A percentile compares a stretch with the other conserved stretches of the same genome.
Evolutionary conservation across 2,329 filamentous ascomycete genomes (phyloP).

Genomic region (Beauveria caledonica): DNA sequence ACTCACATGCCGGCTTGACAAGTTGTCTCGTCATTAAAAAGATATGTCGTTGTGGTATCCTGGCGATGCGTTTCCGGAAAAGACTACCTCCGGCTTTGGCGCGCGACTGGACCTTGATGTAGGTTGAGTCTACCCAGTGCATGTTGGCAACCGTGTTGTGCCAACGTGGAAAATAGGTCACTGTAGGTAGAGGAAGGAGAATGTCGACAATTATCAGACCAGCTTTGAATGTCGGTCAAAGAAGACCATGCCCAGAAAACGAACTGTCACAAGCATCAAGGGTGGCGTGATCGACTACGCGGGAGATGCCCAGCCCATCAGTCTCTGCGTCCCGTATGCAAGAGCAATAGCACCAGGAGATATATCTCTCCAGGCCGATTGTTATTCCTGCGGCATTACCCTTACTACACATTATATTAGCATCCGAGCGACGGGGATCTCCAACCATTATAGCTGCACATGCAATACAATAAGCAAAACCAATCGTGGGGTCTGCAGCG

Average conservation of each 20-base stretch:
- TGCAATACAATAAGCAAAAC: neutral
- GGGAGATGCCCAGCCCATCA: neutral
- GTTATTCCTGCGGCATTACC: neutral
- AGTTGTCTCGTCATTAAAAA: conserved; percentile 60
- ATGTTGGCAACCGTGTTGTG: conserved; percentile 58
- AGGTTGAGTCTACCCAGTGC: conserved; percentile 57
- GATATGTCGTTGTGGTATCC: conserved; percentile 61
- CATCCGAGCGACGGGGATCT: neutral
- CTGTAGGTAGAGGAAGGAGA: neutral
- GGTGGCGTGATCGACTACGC: neutral
- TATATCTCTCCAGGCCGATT: neutral
- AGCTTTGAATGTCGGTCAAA: neutral
- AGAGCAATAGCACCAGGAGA: neutral
- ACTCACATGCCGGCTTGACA: conserved; percentile 55
- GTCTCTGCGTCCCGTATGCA: neutral
- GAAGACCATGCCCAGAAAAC: neutral
- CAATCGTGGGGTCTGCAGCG: neutral
- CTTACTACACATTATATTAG: neutral
- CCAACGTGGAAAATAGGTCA: conserved; percentile 52
- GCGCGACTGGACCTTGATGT: conserved; percentile 60
- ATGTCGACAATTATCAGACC: neutral
- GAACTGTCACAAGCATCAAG: neutral
- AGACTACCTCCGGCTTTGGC: conserved; percentile 51
- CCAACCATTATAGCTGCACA: neutral
- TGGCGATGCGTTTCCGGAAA: conserved; percentile 44